A percentile compares a stretch with the other conserved stretches of the same genome.
phyloP scores from a whole-genome alignment of 345 rosid genomes.

The Moringa oleifera region DNA sequence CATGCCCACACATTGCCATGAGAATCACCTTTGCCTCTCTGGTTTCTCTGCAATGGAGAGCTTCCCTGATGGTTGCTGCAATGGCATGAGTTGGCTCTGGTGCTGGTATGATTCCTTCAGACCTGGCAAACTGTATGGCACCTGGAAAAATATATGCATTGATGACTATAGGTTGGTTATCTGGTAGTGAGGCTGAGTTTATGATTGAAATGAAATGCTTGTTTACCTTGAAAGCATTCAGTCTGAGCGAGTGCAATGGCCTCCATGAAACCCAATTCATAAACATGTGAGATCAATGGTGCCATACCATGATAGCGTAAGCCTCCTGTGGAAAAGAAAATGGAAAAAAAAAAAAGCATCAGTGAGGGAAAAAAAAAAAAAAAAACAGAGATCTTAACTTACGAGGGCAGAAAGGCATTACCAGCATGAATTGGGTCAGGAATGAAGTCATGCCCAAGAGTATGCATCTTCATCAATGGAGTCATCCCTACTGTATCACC shows the following conservation, averaged over 20 bases:
- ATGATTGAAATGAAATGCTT: too few species aligned
- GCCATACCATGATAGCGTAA: slow-evolving; percentile 96
- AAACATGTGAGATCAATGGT: slow-evolving; percentile 78
- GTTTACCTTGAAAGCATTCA: slow-evolving; percentile 85
- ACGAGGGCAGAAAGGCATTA: slow-evolving; percentile 18
- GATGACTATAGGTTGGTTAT: too few species aligned
- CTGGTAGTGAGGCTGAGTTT: too few species aligned
- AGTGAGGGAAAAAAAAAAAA: background rate
- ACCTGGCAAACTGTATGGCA: slow-evolving; percentile 80
- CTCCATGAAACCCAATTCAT: slow-evolving; percentile 79
- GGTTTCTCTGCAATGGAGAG: slow-evolving; percentile 65
- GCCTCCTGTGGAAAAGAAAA: slow-evolving; percentile 51
- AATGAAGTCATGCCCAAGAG: slow-evolving; percentile 92
- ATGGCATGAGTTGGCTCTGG: slow-evolving; percentile 96
- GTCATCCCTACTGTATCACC: slow-evolving; percentile 91
- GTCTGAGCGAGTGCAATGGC: slow-evolving; percentile 81
- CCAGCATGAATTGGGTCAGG: slow-evolving; percentile 98
- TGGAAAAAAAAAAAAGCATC: background rate
- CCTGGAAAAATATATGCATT: slow-evolving; percentile 34
- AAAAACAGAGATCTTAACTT: background rate
- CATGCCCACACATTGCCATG: slow-evolving; percentile 94
- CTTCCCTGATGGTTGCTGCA: slow-evolving; percentile 89
- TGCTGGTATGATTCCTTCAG: slow-evolving; percentile 87
- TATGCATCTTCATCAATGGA: slow-evolving; percentile 99
- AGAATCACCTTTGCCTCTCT: slow-evolving; percentile 89